phyloP scores from a whole-genome alignment of 257 asterid genomes.

The Verbena officinalis region DNA sequence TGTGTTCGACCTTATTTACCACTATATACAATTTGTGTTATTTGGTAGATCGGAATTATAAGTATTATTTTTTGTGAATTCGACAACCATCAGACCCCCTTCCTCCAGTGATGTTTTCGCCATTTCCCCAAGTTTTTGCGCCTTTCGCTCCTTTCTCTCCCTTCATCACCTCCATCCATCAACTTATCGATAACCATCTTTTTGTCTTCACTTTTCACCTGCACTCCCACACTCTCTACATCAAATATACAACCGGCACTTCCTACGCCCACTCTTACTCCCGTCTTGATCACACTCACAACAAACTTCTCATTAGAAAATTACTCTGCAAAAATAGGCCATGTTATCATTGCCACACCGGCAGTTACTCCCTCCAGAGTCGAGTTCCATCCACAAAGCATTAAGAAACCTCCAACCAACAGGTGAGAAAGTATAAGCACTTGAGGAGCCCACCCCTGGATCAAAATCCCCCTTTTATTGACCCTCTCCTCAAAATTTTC shows the following conservation, averaged over 20 bases:
- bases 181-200: constrained; percentile 17
- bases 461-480: constrained; percentile 26
- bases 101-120: constrained; percentile 34
- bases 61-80: too few species aligned
- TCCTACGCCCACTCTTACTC: constrained; percentile 32
- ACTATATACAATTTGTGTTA: too few species aligned
- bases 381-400: constrained; percentile 44
- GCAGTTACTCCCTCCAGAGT: constrained; percentile 28
- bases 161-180: constrained; percentile 33
- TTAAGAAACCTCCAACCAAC: constrained; percentile 32
- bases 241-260: constrained; percentile 11
- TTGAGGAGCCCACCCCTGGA: constrained; percentile 40
- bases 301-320: constrained; percentile 34
- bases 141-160: constrained; percentile 30
- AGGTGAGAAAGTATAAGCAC: constrained; percentile 36
- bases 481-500: constrained; percentile 29
- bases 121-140: constrained; percentile 26
- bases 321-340: constrained; percentile 35
- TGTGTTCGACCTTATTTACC: too few species aligned
- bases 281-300: constrained; percentile 29
- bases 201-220: constrained; percentile 26
- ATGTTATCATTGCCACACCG: constrained; percentile 37
- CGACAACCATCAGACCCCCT: too few species aligned
- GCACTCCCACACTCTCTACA: constrained; percentile 9
- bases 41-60: too few species aligned